These are phyloP conservation scores for Penicillium oxalicum DNA, from an alignment of 2,329 filamentous ascomycete species.

Conservation along the genomic window DNA sequence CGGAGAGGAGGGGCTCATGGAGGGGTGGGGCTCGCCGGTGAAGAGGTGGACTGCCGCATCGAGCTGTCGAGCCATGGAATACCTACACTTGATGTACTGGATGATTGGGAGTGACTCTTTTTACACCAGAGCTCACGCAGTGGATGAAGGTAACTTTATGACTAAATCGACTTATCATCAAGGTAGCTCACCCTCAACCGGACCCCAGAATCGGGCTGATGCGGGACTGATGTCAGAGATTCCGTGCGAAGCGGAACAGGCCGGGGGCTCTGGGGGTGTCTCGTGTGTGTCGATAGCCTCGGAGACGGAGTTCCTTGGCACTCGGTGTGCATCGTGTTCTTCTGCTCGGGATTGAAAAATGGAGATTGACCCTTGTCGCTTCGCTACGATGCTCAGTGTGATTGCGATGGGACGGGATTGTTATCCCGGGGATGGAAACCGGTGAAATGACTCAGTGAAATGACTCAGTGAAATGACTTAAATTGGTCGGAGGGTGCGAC, in stretches of 20 bases:
- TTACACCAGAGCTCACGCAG: neutral
- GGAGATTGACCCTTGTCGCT: conserved; percentile 18
- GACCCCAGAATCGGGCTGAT: conserved; percentile 34
- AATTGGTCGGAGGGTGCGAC: no score
- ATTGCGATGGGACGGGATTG: neutral
- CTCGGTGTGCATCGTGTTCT: conserved; percentile 6
- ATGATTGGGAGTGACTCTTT: conserved; percentile 4
- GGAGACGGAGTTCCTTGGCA: conserved; percentile 23
- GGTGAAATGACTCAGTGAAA: no score
- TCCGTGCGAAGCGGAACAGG: conserved; percentile 24
- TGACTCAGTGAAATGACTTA: no score
- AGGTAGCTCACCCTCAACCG: conserved; percentile 18
- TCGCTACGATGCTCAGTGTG: neutral
- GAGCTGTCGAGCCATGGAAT: conserved; percentile 9
- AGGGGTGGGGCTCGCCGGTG: conserved; percentile 22
- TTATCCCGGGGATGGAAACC: neutral
- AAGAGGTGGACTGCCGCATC: conserved; percentile 13
- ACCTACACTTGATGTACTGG: conserved; percentile 11
- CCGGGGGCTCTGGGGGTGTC: conserved; percentile 10
- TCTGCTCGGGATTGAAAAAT: conserved; percentile 7
- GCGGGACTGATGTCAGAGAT: conserved; percentile 38
- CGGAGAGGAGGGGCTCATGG: conserved; percentile 20
- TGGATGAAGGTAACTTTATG: conserved; percentile 4
- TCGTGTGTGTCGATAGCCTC: conserved; percentile 15
- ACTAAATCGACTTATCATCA: neutral